Conservation (phyloP, 345 rosid genomes). For the Melaleuca quinquenervia region DNA sequence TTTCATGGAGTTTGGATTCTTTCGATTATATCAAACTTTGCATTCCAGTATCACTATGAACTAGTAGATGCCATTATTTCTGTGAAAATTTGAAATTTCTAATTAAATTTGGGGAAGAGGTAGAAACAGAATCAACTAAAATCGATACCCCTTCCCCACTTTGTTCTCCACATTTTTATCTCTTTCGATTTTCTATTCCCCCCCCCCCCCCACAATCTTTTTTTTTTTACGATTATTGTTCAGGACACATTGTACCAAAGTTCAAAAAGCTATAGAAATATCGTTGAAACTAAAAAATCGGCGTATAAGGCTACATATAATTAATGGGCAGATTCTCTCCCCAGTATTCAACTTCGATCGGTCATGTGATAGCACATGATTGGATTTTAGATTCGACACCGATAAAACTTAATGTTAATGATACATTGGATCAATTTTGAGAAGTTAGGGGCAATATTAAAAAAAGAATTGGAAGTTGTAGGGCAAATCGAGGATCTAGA, state of each 20-base stretch:
- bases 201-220: background rate
- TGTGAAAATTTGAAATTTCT: background rate
- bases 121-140: background rate
- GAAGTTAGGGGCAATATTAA: background rate
- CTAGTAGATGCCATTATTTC: background rate
- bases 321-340: background rate
- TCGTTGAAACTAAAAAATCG: background rate
- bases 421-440: background rate
- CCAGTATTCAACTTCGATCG: background rate
- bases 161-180: background rate
- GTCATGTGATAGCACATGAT: background rate
- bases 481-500: background rate
- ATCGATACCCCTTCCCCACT: background rate
- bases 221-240: background rate
- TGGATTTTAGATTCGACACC: background rate
- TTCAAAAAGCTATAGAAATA: background rate
- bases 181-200: background rate
- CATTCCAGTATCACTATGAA: background rate
- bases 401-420: background rate
- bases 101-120: background rate
- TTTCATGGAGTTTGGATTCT: background rate
- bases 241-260: background rate
- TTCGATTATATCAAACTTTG: background rate
- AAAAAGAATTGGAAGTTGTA: background rate
- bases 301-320: background rate